Percentiles rank a stretch among this genome's conserved stretches.
These are phyloP conservation scores for Cystobasidium pallidum DNA, from an alignment of 1,284 basidiomycete genomes.

Conservation along the genomic window DNA sequence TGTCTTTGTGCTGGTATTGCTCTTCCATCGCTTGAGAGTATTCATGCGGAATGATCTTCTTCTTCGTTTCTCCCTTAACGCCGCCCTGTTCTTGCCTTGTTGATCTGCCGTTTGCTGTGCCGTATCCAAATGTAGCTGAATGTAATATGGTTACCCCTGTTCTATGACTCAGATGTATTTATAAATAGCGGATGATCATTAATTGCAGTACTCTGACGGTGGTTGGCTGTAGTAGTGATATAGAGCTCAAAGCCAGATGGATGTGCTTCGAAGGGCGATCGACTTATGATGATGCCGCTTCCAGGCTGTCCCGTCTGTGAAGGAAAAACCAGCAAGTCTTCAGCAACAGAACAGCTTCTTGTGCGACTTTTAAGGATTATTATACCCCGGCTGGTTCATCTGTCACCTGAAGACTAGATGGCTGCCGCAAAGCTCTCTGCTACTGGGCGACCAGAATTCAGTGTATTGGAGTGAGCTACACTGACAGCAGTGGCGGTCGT, in stretches of 20 bases:
- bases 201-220: background rate
- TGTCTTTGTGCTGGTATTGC: constrained; percentile 27
- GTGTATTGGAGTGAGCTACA: constrained; percentile 11
- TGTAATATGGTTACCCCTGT: no score
- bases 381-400: no score
- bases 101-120: background rate
- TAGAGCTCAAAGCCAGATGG: no score
- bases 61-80: constrained; percentile 5
- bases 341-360: no score
- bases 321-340: no score
- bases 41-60: constrained; percentile 4
- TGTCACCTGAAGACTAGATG: constrained; percentile 3
- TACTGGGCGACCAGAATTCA: constrained; percentile 30
- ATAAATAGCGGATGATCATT: background rate
- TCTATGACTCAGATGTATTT: background rate
- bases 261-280: background rate
- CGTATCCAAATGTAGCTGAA: background rate
- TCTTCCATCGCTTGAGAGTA: constrained; percentile 34
- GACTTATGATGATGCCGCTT: background rate
- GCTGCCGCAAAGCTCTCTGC: constrained; percentile 14
- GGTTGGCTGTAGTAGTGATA: no score
- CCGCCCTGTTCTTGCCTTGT: background rate
- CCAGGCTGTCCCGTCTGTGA: no score
- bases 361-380: no score
- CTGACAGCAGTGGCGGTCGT: background rate